Conservation (phyloP, 1,284 basidiomycete species). For the Meira miltonrushii region DNA sequence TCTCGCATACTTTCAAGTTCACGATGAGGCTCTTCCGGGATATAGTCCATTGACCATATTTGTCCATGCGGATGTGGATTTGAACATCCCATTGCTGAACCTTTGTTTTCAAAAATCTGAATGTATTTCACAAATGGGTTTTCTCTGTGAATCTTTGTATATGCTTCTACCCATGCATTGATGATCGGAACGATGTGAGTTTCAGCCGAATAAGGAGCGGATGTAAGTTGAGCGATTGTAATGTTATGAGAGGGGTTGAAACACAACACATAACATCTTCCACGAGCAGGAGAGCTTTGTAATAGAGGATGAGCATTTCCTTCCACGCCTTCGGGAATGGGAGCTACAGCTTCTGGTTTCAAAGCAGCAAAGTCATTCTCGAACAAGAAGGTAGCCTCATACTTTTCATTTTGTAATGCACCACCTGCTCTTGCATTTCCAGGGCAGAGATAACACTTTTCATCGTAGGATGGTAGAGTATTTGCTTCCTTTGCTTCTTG, state of each 20-base stretch:
- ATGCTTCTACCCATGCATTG: conserved; percentile 63
- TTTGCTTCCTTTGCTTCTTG: conserved; percentile 31
- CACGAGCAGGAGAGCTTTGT: conserved; percentile 67
- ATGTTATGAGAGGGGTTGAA: conserved; percentile 86
- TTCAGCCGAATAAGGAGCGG: conserved; percentile 48
- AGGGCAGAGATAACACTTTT: conserved; percentile 82
- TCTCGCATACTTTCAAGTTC: conserved; percentile 31
- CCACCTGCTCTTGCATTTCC: conserved; percentile 78
- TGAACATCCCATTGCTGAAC: conserved; percentile 89
- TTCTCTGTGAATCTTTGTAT: conserved; percentile 38
- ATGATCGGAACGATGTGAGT: conserved; percentile 69
- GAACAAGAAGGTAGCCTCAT: conserved; percentile 67
- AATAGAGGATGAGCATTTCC: conserved; percentile 57
- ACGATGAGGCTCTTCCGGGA: conserved; percentile 43
- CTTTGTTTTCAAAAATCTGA: conserved; percentile 72
- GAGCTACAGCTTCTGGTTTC: conserved; percentile 56
- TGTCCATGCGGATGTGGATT: conserved; percentile 95
- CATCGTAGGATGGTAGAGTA: conserved; percentile 64
- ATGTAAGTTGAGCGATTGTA: conserved; percentile 71
- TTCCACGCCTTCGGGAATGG: conserved; percentile 12
- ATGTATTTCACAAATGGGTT: conserved; percentile 49
- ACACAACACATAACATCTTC: conserved; percentile 81
- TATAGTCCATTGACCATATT: conserved; percentile 64
- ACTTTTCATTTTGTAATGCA: conserved; percentile 63
- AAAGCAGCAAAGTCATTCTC: conserved; percentile 83